Conservation (phyloP, 306 rosid species). For the Ormosia semicastrata region DNA sequence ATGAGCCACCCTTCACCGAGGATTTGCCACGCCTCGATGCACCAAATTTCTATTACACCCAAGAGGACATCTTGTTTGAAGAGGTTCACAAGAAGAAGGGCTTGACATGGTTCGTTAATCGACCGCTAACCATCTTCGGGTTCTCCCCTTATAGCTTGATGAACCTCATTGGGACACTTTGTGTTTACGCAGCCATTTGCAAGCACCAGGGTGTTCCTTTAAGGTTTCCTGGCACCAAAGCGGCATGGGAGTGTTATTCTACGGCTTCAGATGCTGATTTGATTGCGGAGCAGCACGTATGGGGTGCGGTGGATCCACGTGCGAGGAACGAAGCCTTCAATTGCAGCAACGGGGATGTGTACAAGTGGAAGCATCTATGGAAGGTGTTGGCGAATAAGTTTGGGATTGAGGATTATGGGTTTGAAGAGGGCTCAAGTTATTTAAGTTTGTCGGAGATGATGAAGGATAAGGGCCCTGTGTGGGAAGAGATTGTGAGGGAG, state of each 20-base stretch:
- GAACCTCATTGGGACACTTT: constrained; percentile 53
- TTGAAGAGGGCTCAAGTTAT: constrained; percentile 31
- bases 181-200: constrained; percentile 72
- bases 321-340: constrained; percentile 58
- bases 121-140: constrained; percentile 58
- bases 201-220: constrained; percentile 55
- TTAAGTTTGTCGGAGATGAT: constrained; percentile 47
- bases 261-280: constrained; percentile 54
- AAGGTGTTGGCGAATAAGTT: constrained; percentile 56
- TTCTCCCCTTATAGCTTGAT: constrained; percentile 69
- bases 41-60: constrained; percentile 59
- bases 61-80: constrained; percentile 52
- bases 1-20: constrained; percentile 68
- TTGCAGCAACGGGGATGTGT: constrained; percentile 62
- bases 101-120: constrained; percentile 59
- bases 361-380: constrained; percentile 70
- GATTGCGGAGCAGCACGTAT: constrained; percentile 62
- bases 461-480: constrained; percentile 48
- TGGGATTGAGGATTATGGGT: constrained; percentile 54
- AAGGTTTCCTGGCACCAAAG: constrained; percentile 51
- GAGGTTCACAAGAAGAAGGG: constrained; percentile 42
- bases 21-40: constrained; percentile 47
- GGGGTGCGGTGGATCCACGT: constrained; percentile 55
- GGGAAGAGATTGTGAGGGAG: constrained; percentile 64
- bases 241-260: constrained; percentile 49